Evolutionary conservation across 805 yeast species (phyloP).

Genomic region (Candida andamanensis): DNA sequence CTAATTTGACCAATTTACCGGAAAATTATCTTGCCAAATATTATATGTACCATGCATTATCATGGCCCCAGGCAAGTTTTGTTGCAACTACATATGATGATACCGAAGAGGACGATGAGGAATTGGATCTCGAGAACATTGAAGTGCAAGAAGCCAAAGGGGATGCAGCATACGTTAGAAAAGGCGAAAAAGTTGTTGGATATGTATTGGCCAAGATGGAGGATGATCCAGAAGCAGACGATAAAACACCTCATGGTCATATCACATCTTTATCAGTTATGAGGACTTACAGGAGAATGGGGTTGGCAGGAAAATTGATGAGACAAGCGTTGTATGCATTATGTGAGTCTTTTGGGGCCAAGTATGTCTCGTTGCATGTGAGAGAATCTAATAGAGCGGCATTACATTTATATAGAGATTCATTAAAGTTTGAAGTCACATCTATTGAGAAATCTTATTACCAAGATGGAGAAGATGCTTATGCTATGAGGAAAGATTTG

Average conservation of each 20-base stretch:
- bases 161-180: conserved; percentile 59
- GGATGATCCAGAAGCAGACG: conserved; percentile 77
- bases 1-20: conserved; percentile 85
- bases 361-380: conserved; percentile 87
- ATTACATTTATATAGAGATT: conserved; percentile 80
- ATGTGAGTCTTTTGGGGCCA: conserved; percentile 74
- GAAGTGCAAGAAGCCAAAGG: conserved; percentile 40
- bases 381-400: conserved; percentile 94
- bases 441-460: conserved; percentile 85
- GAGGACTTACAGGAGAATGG: conserved; percentile 94
- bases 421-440: conserved; percentile 76
- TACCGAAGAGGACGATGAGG: conserved; percentile 26
- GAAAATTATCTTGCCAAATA: conserved; percentile 91
- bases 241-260: conserved; percentile 84
- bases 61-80: conserved; percentile 98
- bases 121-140: conserved; percentile 13
- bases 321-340: conserved; percentile 75
- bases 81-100: conserved; percentile 80
- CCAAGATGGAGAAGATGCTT: conserved; percentile 97
- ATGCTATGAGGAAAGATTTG: conserved; percentile 79
- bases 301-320: conserved; percentile 89
- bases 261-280: conserved; percentile 90
- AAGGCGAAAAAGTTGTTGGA: conserved; percentile 85
- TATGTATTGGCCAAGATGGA: conserved; percentile 96
- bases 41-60: conserved; percentile 85